Percentiles rank a stretch among this genome's conserved stretches.
phyloP scores from a whole-genome alignment of 75 land plant species.

The Larix kaempferi region DNA sequence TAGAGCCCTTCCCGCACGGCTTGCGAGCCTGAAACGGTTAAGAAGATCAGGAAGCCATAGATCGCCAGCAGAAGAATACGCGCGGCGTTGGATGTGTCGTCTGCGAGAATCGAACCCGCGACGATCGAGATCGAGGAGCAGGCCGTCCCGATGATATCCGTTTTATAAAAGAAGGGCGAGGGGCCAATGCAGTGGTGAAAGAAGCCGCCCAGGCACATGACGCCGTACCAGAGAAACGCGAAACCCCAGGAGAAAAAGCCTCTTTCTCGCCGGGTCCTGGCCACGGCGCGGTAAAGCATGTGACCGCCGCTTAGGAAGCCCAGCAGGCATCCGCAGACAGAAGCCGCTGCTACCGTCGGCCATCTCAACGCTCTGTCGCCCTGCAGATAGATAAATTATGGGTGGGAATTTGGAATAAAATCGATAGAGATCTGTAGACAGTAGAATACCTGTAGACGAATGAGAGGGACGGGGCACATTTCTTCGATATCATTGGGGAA shows the following conservation, averaged over 20 bases:
- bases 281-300: neutral
- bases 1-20: neutral
- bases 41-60: neutral
- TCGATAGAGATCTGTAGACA: neutral
- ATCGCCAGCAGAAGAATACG: neutral
- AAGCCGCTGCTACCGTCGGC: neutral
- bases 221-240: neutral
- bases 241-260: slow-evolving; percentile 1
- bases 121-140: neutral
- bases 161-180: neutral
- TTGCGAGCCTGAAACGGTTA: neutral
- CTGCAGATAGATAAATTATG: neutral
- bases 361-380: neutral
- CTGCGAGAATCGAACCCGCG: slow-evolving; percentile 3
- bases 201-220: slow-evolving; percentile 3
- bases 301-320: neutral
- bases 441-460: neutral
- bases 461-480: neutral
- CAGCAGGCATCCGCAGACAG: neutral
- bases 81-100: neutral
- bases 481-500: neutral
- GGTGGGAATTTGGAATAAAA: neutral
- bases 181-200: neutral
- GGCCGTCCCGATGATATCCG: neutral
- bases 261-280: neutral